Evolutionary conservation across 495 filamentous ascomycete species (phyloP).

Genomic region (Podospora pseudoanserina): DNA sequence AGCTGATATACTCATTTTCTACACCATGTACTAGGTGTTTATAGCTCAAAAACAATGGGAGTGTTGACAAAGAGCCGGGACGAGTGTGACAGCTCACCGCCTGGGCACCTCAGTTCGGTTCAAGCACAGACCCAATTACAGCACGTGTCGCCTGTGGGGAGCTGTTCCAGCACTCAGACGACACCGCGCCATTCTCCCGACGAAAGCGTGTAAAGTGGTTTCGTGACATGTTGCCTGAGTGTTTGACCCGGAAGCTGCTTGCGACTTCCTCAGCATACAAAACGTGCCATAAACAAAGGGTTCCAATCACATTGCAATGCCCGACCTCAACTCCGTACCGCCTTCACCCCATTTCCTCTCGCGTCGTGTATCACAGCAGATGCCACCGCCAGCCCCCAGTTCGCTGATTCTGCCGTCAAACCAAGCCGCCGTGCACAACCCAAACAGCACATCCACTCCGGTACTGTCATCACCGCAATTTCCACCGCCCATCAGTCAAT

Average conservation of each 20-base stretch:
- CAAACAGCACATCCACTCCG: slow-evolving; percentile 30
- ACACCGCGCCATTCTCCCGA: neutral
- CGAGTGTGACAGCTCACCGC: neutral
- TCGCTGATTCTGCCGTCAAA: slow-evolving; percentile 52
- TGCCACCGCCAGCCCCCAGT: slow-evolving; percentile 30
- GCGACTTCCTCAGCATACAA: neutral
- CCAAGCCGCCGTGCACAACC: slow-evolving; percentile 48
- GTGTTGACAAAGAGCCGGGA: too few relatives aligned
- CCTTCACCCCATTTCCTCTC: slow-evolving; percentile 49
- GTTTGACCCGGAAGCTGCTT: neutral
- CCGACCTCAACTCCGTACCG: slow-evolving; percentile 60
- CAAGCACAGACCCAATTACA: neutral
- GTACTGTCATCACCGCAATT: slow-evolving; percentile 9
- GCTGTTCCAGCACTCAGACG: neutral
- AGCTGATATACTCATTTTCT: too few relatives aligned
- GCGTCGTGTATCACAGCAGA: slow-evolving; percentile 32
- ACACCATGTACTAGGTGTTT: too few relatives aligned
- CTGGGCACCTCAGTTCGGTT: neutral
- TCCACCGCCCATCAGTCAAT: neutral
- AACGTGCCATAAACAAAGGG: neutral
- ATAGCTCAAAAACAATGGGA: too few relatives aligned
- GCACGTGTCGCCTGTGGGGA: neutral
- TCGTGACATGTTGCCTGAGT: neutral
- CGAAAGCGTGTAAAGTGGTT: neutral
- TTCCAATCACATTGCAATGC: slow-evolving; percentile 31